Conservation (phyloP, 192 early-diverging fungal species). For the Coemansia sp. region DNA sequence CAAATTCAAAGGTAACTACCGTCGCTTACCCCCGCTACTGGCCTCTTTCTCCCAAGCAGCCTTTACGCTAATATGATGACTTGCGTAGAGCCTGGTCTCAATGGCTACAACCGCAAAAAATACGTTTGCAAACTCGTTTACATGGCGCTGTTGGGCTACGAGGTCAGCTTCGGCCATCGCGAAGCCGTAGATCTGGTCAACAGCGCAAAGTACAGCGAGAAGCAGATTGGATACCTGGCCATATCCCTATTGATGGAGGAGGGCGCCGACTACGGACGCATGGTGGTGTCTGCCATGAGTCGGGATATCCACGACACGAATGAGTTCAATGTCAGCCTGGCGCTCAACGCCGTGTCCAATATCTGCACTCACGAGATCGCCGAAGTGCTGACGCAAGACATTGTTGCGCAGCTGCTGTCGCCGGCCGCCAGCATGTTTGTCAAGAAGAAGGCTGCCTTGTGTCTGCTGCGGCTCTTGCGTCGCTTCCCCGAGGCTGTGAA, state of each 20-base stretch:
- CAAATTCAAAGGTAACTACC: slow-evolving; percentile 86
- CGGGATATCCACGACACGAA: slow-evolving; percentile 86
- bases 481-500: slow-evolving; percentile 87
- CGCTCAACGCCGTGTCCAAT: slow-evolving; percentile 96
- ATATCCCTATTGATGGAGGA: slow-evolving; percentile 89
- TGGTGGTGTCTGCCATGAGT: slow-evolving; percentile 85
- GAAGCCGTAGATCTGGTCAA: slow-evolving; percentile 93
- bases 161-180: slow-evolving; percentile 96
- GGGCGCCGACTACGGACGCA: slow-evolving; percentile 74
- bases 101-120: slow-evolving; percentile 99
- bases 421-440: slow-evolving; percentile 84
- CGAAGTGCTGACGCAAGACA: slow-evolving; percentile 77
- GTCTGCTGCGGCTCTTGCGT: slow-evolving; percentile 83
- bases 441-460: slow-evolving; percentile 96
- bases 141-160: slow-evolving; percentile 99
- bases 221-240: slow-evolving; percentile 98
- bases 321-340: slow-evolving; percentile 87
- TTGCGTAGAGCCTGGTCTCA: slow-evolving; percentile 83
- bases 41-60: too few species aligned
- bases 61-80: too few species aligned
- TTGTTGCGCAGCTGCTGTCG: slow-evolving; percentile 79
- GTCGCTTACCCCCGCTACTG: background rate
- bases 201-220: slow-evolving; percentile 92
- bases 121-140: slow-evolving; percentile 99
- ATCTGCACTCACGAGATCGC: slow-evolving; percentile 91